Base-by-base conservation (phyloP, 306 rosid genomes). In the Carpinus viminea region DNA sequence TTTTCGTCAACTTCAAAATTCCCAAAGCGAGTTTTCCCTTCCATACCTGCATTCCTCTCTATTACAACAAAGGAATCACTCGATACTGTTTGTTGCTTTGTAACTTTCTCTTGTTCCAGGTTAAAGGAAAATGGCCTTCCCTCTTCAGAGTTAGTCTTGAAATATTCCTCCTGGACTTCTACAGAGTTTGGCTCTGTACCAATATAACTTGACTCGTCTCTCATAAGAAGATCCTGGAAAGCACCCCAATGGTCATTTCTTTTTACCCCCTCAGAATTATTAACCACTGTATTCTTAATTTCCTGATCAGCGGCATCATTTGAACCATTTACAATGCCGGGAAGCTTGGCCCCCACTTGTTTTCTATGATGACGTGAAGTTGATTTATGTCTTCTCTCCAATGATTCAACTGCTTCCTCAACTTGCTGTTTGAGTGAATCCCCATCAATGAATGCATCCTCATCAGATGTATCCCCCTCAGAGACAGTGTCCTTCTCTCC, bases 171-270 rank as follows among this genome's bases (percentile, higher is more conserved):
- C 77, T 84, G 82, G 78, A 87, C 72, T 64, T 76, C 87, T 24
- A 74, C 41, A 26, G 83, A 75, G 72, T 79, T 64, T 34, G 81
- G 72, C 76, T 88, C 90, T n/a, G 76, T 69, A 61, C 47, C 87
- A 56, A 28, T 65, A 48, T 80, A 21, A 83, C 78, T 72, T 1
- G 91, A 70, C 78, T 88, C 97, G 46, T 95, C 97, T 75, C 91
- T 81, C 89, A 93, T 62, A 71, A 96, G 94, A 87, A 96, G 93
- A 86, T 85, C 89, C 80, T 96, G 98, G 85, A 96, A 96, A 88
- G 98, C 90, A 85, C 78, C 91, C 99, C 99, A 96, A 83, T 80
- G 81, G 81, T 86, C 76, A 70, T 79, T 87, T 68, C 77, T 84
- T 79, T 91, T 93, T 28, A 72, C 70, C 66, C 84, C 86, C 74